These are phyloP conservation scores for Suillus tomentosus DNA, from an alignment of 768 basidiomycete species.

Conservation along the genomic window DNA sequence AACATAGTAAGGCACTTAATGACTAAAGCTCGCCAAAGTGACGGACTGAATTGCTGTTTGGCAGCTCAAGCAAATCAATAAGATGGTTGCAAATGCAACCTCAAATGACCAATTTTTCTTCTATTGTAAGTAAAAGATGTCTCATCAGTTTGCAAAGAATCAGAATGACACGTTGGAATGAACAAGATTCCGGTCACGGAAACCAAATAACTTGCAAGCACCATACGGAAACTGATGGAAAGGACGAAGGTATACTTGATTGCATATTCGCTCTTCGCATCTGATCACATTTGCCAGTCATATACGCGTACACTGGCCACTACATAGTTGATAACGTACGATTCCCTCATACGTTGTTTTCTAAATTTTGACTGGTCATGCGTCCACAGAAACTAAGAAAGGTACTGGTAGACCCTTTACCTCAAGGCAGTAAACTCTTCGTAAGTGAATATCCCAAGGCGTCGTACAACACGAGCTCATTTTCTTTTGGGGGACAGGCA, in stretches of 20 bases:
- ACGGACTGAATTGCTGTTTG: neutral
- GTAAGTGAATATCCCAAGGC: conserved; percentile 18
- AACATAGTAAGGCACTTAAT: conserved; percentile 43
- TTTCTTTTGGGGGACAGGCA: conserved; percentile 20
- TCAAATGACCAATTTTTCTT: conserved; percentile 58
- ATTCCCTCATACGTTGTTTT: conserved; percentile 24
- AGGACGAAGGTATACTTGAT: conserved; percentile 48
- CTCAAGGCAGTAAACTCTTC: conserved; percentile 29
- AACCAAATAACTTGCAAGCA: conserved; percentile 45
- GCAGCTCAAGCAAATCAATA: conserved; percentile 44
- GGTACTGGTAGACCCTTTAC: conserved; percentile 28
- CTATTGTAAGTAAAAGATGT: conserved; percentile 45
- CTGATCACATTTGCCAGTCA: conserved; percentile 12
- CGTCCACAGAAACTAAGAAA: conserved; percentile 23
- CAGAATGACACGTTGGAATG: neutral
- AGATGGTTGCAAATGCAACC: conserved; percentile 44
- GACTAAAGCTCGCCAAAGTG: neutral
- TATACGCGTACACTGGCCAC: conserved; percentile 16
- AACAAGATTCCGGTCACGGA: conserved; percentile 52
- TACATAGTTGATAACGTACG: conserved; percentile 28
- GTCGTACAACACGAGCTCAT: neutral
- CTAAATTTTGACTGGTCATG: neutral
- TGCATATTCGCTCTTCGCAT: neutral
- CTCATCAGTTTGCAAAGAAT: neutral
- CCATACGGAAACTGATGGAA: conserved; percentile 49